Evolutionary conservation across 2,329 filamentous ascomycete species (phyloP).

Genomic region (Microdochium trichocladiopsis): DNA sequence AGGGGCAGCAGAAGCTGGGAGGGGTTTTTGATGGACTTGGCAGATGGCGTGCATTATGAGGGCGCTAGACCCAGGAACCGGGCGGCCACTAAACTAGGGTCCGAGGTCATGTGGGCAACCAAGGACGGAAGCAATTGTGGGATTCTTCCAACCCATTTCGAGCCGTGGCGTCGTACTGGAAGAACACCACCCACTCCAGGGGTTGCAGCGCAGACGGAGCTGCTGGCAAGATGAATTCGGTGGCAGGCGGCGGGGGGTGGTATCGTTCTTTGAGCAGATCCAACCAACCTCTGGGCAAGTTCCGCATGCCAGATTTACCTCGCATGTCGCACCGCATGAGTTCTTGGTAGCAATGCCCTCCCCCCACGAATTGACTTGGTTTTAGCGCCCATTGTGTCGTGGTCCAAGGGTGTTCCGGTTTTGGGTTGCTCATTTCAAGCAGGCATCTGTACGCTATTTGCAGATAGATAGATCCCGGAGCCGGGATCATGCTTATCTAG

Average conservation of each 20-base stretch:
- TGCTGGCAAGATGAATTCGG: not conserved
- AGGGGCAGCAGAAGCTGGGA: not conserved
- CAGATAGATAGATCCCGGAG: no score
- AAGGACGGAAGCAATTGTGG: not conserved
- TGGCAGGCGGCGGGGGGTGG: not conserved
- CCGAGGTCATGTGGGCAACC: constrained; percentile 1
- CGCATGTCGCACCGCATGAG: not conserved
- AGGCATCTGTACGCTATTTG: no score
- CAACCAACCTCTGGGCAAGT: not conserved
- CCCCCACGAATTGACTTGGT: no score
- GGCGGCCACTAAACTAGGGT: constrained; percentile 1
- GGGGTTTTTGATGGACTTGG: not conserved
- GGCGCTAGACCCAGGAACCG: not conserved
- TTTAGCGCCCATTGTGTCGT: not conserved
- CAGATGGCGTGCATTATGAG: not conserved
- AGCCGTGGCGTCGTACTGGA: not conserved
- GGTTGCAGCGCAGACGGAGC: not conserved
- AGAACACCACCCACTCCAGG: not conserved
- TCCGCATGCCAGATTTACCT: not conserved
- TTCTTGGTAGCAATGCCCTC: not conserved
- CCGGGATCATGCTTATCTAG: no score
- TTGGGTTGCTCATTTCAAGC: not conserved
- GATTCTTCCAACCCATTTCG: not conserved
- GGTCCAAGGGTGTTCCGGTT: not conserved
- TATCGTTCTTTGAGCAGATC: not conserved